Base-by-base conservation (phyloP, 768 basidiomycete genomes). In the Pleurotus salmoneostramineus region DNA sequence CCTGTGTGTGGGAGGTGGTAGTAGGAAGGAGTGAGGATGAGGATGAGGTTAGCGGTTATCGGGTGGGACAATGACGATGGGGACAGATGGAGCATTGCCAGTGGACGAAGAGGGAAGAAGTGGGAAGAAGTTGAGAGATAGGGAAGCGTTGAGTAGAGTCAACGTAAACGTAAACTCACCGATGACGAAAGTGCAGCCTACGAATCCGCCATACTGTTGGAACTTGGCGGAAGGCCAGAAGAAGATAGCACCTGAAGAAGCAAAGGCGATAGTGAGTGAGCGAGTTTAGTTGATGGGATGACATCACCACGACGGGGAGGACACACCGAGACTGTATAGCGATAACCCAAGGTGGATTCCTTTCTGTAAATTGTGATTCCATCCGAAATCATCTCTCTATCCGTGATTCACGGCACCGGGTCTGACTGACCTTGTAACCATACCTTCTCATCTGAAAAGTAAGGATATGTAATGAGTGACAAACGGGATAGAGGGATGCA, bases 221-320 rank as follows among this genome's bases (percentile, higher is more conserved):
- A 77, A 89, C 63, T 79, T 83, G 37, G 88, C 87, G 43, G 84
- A 86, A 14, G 88, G 87, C 89, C 88, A 90, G 75, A 89, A 91
- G 69, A 89, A 84, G 60, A 91, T 77, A 21, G 88, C 89, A 50
- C 89, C 88, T 72, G 69, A 42, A 40, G 35, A 48, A 59, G 49
- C 8, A 42, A 58, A 12, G 56, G 54, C 6, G 14, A 40, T 33
- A 58, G 51, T 3, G 10, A 36, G 40, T 10, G 10, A 27, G 21
- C 21, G 21, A 27, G 3, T 27, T 27, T 27, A 27, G 21, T 27
- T 27, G 21, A 27, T 27, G 21, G 2, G 21, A 5, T 10, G n/a
- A 27, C 31, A 15, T 31, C 43, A 46, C 35, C 27, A 35, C 17
- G 46, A 17, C 45, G 32, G 42, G 47, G 36, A 36, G 50, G 42